A percentile compares a stretch with the other conserved stretches of the same genome.
Evolutionary conservation across 306 rosid genomes (phyloP).

Genomic region (Arachis stenosperma): DNA sequence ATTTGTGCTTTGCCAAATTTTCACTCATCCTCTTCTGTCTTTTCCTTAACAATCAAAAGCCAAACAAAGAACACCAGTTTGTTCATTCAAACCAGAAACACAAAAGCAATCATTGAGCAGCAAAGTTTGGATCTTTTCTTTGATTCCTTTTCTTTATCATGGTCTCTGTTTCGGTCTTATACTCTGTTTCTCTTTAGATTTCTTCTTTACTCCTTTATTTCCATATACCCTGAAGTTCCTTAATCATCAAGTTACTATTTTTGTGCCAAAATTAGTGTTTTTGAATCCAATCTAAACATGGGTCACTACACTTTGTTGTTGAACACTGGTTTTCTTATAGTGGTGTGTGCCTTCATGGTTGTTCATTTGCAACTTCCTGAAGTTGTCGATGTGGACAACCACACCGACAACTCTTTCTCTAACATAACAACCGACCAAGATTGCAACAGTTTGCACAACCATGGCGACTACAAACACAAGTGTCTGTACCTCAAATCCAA

Average conservation of each 20-base stretch:
- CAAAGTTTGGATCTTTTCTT: background rate
- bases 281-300: background rate
- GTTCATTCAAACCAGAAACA: too few relatives aligned
- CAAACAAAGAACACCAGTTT: background rate
- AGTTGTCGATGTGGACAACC: constrained; percentile 23
- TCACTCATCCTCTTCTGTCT: background rate
- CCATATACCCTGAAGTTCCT: constrained; percentile 22
- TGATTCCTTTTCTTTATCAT: background rate
- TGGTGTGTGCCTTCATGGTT: constrained; percentile 39
- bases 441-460: constrained; percentile 43
- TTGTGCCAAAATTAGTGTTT: too few relatives aligned
- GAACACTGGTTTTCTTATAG: constrained; percentile 49
- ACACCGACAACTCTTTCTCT: background rate
- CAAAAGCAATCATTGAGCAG: background rate
- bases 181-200: background rate
- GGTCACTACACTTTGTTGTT: constrained; percentile 46
- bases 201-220: constrained; percentile 7
- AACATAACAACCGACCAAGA: constrained; percentile 8
- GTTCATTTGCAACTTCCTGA: constrained; percentile 40
- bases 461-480: constrained; percentile 41
- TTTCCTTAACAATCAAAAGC: background rate
- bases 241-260: constrained; percentile 32
- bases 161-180: background rate
- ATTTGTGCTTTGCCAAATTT: background rate
- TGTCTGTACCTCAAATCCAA: constrained; percentile 47